Conservation (phyloP, 1,284 basidiomycete species). For the Boletus hoseneyae region DNA sequence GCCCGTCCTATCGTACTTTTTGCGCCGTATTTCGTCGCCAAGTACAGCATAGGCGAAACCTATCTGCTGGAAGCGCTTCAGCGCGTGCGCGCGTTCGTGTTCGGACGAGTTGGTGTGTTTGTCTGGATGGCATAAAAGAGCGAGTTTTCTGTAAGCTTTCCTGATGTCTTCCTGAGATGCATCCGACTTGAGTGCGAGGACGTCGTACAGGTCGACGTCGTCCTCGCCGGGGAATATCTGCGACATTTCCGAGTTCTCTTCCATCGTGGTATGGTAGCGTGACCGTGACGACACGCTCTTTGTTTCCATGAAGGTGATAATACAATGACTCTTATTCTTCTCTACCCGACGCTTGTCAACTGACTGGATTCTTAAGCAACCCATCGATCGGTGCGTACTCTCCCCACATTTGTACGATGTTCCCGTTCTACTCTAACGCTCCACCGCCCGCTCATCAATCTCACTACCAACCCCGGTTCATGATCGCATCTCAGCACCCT, state of each 20-base stretch:
- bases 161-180: slow-evolving; percentile 68
- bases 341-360: slow-evolving; percentile 1
- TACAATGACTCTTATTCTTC: not conserved
- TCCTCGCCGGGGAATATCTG: slow-evolving; percentile 77
- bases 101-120: slow-evolving; percentile 70
- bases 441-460: not conserved
- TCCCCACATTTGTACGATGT: slow-evolving; percentile 6
- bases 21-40: slow-evolving; percentile 70
- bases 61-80: slow-evolving; percentile 80
- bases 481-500: not conserved
- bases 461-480: not conserved
- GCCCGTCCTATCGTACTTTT: slow-evolving; percentile 81
- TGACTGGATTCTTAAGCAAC: slow-evolving; percentile 11
- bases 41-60: slow-evolving; percentile 90
- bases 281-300: too few relatives aligned
- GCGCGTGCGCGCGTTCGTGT: slow-evolving; percentile 60
- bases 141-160: slow-evolving; percentile 81
- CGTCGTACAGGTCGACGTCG: slow-evolving; percentile 70
- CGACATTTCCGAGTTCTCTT: slow-evolving; percentile 63
- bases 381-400: not conserved
- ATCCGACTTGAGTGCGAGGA: slow-evolving; percentile 55
- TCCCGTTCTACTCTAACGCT: not conserved
- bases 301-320: too few relatives aligned
- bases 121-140: slow-evolving; percentile 84
- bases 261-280: slow-evolving; percentile 40